phyloP scores from a whole-genome alignment of 2,329 filamentous ascomycete species.

The Aspergillus texensis region DNA sequence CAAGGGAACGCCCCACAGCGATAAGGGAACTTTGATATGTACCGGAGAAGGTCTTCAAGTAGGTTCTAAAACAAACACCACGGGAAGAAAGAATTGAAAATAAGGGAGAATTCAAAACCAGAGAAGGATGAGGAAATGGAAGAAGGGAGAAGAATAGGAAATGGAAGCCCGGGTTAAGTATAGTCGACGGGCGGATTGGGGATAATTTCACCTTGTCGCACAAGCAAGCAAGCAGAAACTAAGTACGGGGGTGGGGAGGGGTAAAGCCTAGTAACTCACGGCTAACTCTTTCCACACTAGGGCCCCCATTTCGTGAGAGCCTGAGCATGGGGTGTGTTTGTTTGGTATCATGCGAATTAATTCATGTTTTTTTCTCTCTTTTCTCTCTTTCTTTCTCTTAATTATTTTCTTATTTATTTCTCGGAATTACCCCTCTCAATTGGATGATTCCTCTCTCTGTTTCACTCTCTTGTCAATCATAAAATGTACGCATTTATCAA shows the following conservation, averaged over 20 bases:
- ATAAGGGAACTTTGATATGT: slow-evolving; percentile 10
- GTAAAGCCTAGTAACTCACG: slow-evolving; percentile 14
- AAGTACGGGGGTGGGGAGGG: slow-evolving; percentile 27
- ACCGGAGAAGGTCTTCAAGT: background rate
- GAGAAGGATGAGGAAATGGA: slow-evolving; percentile 8
- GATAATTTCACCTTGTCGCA: slow-evolving; percentile 3
- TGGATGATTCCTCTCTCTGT: background rate
- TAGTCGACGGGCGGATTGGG: slow-evolving; percentile 8
- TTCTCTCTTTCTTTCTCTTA: background rate
- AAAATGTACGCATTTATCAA: background rate
- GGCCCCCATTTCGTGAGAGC: background rate
- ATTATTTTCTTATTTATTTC: background rate
- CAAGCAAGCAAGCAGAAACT: slow-evolving; percentile 1
- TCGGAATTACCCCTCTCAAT: background rate
- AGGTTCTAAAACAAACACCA: background rate
- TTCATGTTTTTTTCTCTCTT: background rate
- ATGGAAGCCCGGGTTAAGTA: slow-evolving; percentile 10
- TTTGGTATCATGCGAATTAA: background rate
- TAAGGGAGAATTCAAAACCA: background rate
- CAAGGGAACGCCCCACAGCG: slow-evolving; percentile 13
- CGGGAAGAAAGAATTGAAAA: slow-evolving; percentile 16
- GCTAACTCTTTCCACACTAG: slow-evolving; percentile 6
- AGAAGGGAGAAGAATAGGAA: slow-evolving; percentile 7
- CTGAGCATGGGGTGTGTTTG: background rate
- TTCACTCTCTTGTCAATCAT: background rate